These are phyloP conservation scores for Phylloporus rhodoxanthus DNA, from an alignment of 768 basidiomycete species.

Conservation along the genomic window DNA sequence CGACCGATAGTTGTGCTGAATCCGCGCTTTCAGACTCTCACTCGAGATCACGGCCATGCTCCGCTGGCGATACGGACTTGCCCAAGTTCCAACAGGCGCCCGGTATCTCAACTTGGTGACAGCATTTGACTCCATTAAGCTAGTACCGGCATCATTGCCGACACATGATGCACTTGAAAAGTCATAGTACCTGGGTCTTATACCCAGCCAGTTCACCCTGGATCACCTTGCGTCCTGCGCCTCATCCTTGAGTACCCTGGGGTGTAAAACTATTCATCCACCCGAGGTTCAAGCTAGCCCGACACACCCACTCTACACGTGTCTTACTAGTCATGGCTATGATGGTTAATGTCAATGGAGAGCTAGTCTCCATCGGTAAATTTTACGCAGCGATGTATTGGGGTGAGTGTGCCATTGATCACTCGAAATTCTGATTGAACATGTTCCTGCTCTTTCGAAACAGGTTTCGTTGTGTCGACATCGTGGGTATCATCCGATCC, in stretches of 20 bases:
- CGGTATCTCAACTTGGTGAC: not conserved
- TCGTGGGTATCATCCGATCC: slow-evolving; percentile 5
- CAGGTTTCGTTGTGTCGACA: slow-evolving; percentile 15
- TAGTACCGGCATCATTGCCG: not conserved
- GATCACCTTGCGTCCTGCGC: not conserved
- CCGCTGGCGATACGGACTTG: not conserved
- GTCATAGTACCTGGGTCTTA: not conserved
- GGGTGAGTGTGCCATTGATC: slow-evolving; percentile 5
- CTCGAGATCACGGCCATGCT: not conserved
- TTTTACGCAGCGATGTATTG: slow-evolving; percentile 16
- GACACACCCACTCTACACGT: not conserved
- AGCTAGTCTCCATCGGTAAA: not conserved
- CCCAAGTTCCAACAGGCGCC: not conserved
- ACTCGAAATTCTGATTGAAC: not conserved
- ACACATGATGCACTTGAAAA: not conserved
- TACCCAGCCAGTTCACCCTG: not conserved
- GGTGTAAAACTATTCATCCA: not conserved
- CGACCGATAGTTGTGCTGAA: not conserved
- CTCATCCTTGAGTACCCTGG: not conserved
- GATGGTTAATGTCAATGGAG: slow-evolving; percentile 4
- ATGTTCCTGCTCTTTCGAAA: not conserved
- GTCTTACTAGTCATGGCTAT: slow-evolving; percentile 1
- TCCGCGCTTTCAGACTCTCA: too few species aligned
- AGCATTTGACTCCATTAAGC: not conserved
- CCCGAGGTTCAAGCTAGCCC: not conserved